phyloP scores from a whole-genome alignment of 495 filamentous ascomycete genomes.

The Annulohypoxylon bovei region DNA sequence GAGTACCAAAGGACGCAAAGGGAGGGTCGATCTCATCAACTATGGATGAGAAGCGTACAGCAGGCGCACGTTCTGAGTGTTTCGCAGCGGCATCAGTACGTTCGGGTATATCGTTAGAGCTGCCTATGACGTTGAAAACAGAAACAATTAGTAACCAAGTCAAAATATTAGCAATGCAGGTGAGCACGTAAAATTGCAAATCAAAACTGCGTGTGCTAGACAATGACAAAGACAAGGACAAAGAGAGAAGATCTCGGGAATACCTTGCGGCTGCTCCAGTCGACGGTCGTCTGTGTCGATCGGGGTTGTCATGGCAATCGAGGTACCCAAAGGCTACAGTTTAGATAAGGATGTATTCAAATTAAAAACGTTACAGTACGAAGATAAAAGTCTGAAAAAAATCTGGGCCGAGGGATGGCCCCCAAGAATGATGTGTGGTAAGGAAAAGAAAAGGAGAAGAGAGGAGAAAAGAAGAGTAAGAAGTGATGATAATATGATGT shows the following conservation, averaged over 20 bases:
- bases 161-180: conserved; percentile 11
- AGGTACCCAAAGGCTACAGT: conserved; percentile 9
- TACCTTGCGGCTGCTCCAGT: conserved; percentile 41
- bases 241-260: conserved; percentile 22
- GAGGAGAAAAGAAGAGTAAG: conserved; percentile 33
- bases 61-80: conserved; percentile 51
- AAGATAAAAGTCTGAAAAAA: conserved; percentile 11
- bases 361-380: conserved; percentile 12
- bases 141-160: conserved; percentile 26
- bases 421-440: conserved; percentile 28
- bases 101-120: conserved; percentile 37
- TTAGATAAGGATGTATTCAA: conserved; percentile 11
- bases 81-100: conserved; percentile 39
- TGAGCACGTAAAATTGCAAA: neutral
- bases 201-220: neutral
- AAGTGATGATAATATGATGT: conserved; percentile 44
- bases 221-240: too few relatives aligned
- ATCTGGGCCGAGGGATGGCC: conserved; percentile 39
- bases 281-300: conserved; percentile 25
- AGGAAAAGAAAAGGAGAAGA: conserved; percentile 30
- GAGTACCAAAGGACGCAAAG: conserved; percentile 39
- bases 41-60: conserved; percentile 81
- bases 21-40: conserved; percentile 78
- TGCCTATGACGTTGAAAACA: conserved; percentile 35
- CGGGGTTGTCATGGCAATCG: conserved; percentile 43